These are phyloP conservation scores for Xylariaceae sp. DNA, from an alignment of 2,329 filamentous ascomycete species.

Conservation along the genomic window DNA sequence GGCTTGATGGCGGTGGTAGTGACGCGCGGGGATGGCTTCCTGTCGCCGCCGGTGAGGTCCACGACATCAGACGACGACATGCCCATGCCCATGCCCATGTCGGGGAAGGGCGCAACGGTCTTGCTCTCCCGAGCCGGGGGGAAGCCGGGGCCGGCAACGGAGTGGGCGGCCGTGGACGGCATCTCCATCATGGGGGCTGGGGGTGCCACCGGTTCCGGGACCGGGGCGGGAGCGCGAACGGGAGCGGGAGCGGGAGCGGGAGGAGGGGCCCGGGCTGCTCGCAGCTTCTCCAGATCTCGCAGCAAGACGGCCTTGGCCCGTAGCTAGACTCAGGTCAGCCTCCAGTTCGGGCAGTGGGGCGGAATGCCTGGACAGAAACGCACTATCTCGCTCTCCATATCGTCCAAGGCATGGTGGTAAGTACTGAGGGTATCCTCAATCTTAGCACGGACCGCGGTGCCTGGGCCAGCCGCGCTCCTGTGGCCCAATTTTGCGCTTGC, in stretches of 20 bases:
- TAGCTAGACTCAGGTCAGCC: constrained; percentile 25
- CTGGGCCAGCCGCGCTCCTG: constrained; percentile 26
- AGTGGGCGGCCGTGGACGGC: constrained; percentile 26
- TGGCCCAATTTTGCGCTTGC: constrained; percentile 38
- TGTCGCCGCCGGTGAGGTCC: constrained; percentile 18
- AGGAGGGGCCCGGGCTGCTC: constrained; percentile 22
- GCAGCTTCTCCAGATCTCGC: constrained; percentile 42
- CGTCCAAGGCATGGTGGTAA: constrained; percentile 48
- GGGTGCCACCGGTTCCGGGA: constrained; percentile 15
- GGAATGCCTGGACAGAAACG: constrained; percentile 13
- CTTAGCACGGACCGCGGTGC: constrained; percentile 30
- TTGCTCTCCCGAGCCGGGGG: constrained; percentile 29
- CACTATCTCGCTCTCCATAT: constrained; percentile 50
- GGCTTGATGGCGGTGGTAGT: constrained; percentile 15
- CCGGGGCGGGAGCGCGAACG: constrained; percentile 12
- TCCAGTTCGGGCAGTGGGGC: background rate
- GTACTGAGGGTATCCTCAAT: constrained; percentile 38
- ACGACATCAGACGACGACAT: constrained; percentile 27
- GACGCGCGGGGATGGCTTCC: constrained; percentile 20
- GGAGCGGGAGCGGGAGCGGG: constrained; percentile 15
- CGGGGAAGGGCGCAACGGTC: constrained; percentile 46
- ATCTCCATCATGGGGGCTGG: constrained; percentile 27
- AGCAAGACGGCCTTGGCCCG: constrained; percentile 47
- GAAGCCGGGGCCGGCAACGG: constrained; percentile 20
- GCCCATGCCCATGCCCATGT: constrained; percentile 42